These are phyloP conservation scores for Papiliotrema laurentii DNA, from an alignment of 1,284 basidiomycete species.

Conservation along the genomic window DNA sequence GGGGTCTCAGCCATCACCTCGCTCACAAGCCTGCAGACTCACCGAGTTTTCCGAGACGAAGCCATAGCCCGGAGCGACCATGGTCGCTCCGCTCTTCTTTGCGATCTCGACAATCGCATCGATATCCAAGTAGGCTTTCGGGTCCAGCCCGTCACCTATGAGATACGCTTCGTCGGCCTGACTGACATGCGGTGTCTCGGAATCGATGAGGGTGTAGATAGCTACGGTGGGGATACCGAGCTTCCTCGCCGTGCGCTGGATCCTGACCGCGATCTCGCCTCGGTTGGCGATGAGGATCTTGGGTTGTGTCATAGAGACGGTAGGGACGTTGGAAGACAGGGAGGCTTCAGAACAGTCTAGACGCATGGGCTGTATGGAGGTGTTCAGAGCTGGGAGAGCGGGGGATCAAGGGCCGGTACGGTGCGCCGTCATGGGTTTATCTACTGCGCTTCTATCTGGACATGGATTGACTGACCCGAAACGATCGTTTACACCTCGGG, in stretches of 20 bases:
- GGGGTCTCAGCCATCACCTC: too few relatives aligned
- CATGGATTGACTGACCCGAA: too few relatives aligned
- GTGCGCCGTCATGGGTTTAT: too few relatives aligned
- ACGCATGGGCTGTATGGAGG: too few relatives aligned
- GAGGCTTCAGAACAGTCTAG: neutral
- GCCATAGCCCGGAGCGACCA: conserved; percentile 29
- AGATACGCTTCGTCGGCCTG: conserved; percentile 37
- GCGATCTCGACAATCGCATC: conserved; percentile 25
- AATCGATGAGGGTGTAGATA: conserved; percentile 82
- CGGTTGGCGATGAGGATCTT: conserved; percentile 84
- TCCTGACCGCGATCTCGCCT: conserved; percentile 92
- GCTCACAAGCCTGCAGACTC: too few relatives aligned
- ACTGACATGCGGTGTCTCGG: conserved; percentile 67
- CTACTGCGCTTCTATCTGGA: too few relatives aligned
- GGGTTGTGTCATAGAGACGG: conserved; percentile 19
- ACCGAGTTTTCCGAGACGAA: neutral
- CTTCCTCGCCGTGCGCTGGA: conserved; percentile 82
- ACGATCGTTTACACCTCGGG: too few relatives aligned
- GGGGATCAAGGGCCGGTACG: too few relatives aligned
- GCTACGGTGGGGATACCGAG: conserved; percentile 85
- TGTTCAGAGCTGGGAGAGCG: too few relatives aligned
- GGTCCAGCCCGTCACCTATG: conserved; percentile 22
- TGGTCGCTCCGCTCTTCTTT: conserved; percentile 19
- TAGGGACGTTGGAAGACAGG: neutral
- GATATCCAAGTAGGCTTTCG: conserved; percentile 23